phyloP scores from a whole-genome alignment of 2,329 filamentous ascomycete genomes.

The Microdochium paspali region DNA sequence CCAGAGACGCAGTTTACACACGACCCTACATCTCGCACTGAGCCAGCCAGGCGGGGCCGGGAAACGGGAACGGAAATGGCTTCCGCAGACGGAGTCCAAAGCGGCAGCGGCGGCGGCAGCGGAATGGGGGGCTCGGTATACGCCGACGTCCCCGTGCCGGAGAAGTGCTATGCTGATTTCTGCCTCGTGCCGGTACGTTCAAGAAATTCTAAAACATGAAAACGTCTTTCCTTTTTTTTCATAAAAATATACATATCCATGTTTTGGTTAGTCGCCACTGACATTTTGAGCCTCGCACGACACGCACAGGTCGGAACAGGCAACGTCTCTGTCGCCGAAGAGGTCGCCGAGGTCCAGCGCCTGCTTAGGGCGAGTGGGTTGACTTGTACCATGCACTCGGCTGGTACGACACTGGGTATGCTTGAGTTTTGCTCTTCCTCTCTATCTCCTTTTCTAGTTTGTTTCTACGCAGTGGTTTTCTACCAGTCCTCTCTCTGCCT shows the following conservation, averaged over 20 bases:
- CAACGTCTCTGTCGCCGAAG: slow-evolving; percentile 63
- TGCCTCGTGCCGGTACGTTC: slow-evolving; percentile 70
- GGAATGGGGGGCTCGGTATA: slow-evolving; percentile 23
- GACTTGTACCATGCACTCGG: slow-evolving; percentile 83
- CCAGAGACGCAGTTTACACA: too few species aligned
- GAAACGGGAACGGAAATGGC: too few species aligned
- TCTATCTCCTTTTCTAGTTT: too few species aligned
- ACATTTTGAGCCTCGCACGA: too few species aligned
- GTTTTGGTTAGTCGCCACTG: too few species aligned
- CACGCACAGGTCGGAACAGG: slow-evolving; percentile 64
- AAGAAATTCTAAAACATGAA: not conserved
- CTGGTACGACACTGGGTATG: slow-evolving; percentile 84
- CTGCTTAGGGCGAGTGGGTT: slow-evolving; percentile 74
- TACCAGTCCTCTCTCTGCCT: slow-evolving; percentile 1
- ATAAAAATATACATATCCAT: too few species aligned
- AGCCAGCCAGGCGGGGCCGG: too few species aligned
- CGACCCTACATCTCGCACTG: too few species aligned
- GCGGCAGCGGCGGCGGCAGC: too few species aligned
- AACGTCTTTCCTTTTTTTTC: not conserved
- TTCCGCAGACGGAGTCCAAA: too few species aligned
- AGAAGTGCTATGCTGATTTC: slow-evolving; percentile 77
- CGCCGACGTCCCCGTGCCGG: slow-evolving; percentile 51
- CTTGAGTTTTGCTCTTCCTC: not conserved
- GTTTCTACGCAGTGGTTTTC: not conserved
- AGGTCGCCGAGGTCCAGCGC: slow-evolving; percentile 83